Evolutionary conservation across 495 filamentous ascomycete species (phyloP).

Genomic region (Chaetomium fimeti): DNA sequence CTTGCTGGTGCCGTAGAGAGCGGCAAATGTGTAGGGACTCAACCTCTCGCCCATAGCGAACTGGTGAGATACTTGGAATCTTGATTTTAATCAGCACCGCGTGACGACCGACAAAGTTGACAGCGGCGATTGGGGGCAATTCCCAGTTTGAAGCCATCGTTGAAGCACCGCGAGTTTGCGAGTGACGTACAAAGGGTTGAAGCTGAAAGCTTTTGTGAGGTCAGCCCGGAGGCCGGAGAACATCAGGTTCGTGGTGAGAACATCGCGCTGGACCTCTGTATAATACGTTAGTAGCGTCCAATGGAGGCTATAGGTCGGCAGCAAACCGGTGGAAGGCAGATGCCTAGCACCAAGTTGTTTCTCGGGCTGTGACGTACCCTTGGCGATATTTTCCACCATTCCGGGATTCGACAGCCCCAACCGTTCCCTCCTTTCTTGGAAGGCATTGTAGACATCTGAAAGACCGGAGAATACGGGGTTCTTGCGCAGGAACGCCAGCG

Average conservation of each 20-base stretch:
- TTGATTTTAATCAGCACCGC: conserved; percentile 18
- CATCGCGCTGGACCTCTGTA: conserved; percentile 86
- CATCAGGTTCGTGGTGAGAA: conserved; percentile 90
- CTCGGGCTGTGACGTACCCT: conserved; percentile 38
- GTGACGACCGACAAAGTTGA: neutral
- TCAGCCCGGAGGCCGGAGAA: conserved; percentile 94
- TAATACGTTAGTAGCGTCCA: conserved; percentile 20
- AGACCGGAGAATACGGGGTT: conserved; percentile 69
- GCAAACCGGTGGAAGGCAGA: neutral
- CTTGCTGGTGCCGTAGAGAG: conserved; percentile 86
- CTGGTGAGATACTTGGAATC: conserved; percentile 94
- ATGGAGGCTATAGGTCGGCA: neutral
- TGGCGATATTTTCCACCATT: conserved; percentile 82
- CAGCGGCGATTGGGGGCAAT: neutral
- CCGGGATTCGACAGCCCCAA: conserved; percentile 91
- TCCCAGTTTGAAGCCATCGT: too few species aligned
- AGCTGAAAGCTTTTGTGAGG: conserved; percentile 89
- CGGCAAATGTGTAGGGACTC: conserved; percentile 91
- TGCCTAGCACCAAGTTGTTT: neutral
- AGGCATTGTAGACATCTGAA: conserved; percentile 75
- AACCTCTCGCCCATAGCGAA: conserved; percentile 89
- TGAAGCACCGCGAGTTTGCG: conserved; percentile 1
- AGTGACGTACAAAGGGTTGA: conserved; percentile 63
- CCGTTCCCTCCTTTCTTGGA: conserved; percentile 78
- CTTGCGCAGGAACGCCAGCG: conserved; percentile 64